Base-by-base conservation (phyloP, 805 yeast genomes). In the Debaryomyces hansenii region DNA sequence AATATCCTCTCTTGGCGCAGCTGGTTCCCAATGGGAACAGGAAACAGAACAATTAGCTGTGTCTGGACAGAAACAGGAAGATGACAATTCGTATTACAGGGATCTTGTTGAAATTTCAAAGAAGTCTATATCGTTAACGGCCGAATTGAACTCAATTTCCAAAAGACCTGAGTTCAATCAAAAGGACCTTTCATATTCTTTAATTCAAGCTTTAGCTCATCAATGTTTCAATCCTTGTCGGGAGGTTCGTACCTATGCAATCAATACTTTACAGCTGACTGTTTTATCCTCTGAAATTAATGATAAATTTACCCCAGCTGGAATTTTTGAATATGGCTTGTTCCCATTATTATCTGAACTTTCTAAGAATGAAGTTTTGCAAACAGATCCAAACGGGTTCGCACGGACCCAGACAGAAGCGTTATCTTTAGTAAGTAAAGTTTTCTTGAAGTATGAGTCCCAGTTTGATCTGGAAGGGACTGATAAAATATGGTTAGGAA, bases 211-310 rank as follows among this genome's bases (percentile, higher is more conserved):
- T 0, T 72, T 90, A 44, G 90, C 94, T 0, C 92, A 87, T 57
- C 97, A 91, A 62, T 87, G 96, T 61, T 78, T 86, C 60, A 90
- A 90, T 57, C 96, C 96, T 15, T 88, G 96, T 61, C 72, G 88
- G 21, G 90, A 87, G 58, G 70, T 90, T 9, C 72, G 96, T 34
- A 64, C 77, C 0, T 80, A 76, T 62, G 91, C 96, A 0, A 65
- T 90, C 36, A 74, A 75, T 16, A 64, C 79, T 0, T 73, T 91
- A 42, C 87, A 86, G 48, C 66, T 72, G 4, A 67, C 78, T 4
- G 57, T 84, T 9, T 64, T 84, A 10, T 69, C 83, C 3, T 57
- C 33, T 45, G 64, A 72, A 9, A 56, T 64, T 2, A 55, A 63
- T 14, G 69, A 66, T 1, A 64, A 73, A 2, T 61, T 79, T 5